Percentiles rank a stretch among this genome's conserved stretches.
These are phyloP conservation scores for Coemansia nantahalensis DNA, from an alignment of 192 early-diverging fungal genomes.

Conservation along the genomic window DNA sequence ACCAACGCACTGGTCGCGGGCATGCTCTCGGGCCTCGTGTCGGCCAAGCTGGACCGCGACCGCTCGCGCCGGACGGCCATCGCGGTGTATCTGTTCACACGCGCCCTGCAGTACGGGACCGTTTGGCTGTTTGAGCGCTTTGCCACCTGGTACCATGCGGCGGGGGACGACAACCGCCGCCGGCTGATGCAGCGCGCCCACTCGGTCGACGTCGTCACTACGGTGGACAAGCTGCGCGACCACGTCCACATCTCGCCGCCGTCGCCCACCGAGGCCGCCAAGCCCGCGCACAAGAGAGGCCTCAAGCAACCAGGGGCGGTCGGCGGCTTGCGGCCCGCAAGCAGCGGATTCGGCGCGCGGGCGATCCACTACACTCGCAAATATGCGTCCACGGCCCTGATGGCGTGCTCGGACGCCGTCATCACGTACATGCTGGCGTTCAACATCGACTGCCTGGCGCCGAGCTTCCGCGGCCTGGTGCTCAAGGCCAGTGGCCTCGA, in stretches of 20 bases:
- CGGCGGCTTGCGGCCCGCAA: too few relatives aligned
- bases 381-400: slow-evolving; percentile 33
- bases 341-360: neutral
- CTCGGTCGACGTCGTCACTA: slow-evolving; percentile 7
- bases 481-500: slow-evolving; percentile 39
- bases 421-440: slow-evolving; percentile 57
- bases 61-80: slow-evolving; percentile 59
- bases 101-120: slow-evolving; percentile 61
- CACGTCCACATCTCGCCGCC: neutral
- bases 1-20: slow-evolving; percentile 66
- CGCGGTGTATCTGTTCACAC: slow-evolving; percentile 62
- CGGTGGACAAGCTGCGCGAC: neutral
- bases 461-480: slow-evolving; percentile 59
- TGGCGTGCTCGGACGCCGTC: slow-evolving; percentile 18
- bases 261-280: neutral
- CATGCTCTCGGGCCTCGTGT: slow-evolving; percentile 57
- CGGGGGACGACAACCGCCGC: slow-evolving; percentile 24
- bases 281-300: neutral
- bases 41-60: slow-evolving; percentile 61
- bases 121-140: slow-evolving; percentile 64
- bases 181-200: slow-evolving; percentile 34
- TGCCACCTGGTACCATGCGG: slow-evolving; percentile 25
- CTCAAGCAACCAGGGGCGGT: too few relatives aligned
- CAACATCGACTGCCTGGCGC: slow-evolving; percentile 57
- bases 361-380: slow-evolving; percentile 8